These are phyloP conservation scores for Hyaloscypha bicolor DNA, from an alignment of 495 filamentous ascomycete genomes.

Conservation along the genomic window DNA sequence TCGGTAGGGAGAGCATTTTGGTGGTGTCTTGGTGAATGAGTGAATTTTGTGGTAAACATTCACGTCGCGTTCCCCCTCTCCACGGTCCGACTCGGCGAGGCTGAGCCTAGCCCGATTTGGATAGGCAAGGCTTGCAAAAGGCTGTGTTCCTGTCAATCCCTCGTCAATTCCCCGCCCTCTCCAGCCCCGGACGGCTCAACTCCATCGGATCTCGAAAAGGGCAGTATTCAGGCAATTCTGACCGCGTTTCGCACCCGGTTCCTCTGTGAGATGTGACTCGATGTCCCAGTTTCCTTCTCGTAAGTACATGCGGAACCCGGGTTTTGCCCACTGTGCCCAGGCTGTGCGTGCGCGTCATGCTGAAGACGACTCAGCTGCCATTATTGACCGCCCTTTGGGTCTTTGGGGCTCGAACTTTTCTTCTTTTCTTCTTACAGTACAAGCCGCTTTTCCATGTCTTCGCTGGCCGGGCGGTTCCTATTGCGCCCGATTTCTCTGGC, in stretches of 20 bases:
- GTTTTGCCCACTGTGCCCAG: neutral
- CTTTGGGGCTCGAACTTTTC: slow-evolving; percentile 5
- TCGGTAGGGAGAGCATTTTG: slow-evolving; percentile 69
- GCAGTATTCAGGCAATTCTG: neutral
- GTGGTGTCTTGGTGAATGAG: neutral
- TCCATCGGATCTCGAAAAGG: neutral
- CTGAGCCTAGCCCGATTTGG: neutral
- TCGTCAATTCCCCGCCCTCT: neutral
- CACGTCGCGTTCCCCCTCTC: neutral
- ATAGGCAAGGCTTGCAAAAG: neutral
- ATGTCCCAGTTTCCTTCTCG: slow-evolving; percentile 1
- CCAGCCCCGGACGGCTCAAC: neutral
- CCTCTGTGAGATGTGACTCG: neutral
- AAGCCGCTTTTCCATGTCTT: neutral
- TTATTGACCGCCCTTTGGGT: slow-evolving; percentile 9
- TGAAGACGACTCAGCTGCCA: neutral
- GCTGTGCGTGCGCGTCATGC: neutral
- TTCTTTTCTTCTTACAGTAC: slow-evolving; percentile 1
- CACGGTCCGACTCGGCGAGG: neutral
- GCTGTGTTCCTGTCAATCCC: neutral
- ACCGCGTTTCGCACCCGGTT: neutral
- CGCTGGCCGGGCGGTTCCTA: slow-evolving; percentile 7
- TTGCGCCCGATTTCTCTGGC: slow-evolving; percentile 10
- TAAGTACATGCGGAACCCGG: neutral
- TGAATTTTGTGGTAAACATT: neutral